Evolutionary conservation across 2,329 filamentous ascomycete species (phyloP).

Genomic region (Monilinia fructicola): DNA sequence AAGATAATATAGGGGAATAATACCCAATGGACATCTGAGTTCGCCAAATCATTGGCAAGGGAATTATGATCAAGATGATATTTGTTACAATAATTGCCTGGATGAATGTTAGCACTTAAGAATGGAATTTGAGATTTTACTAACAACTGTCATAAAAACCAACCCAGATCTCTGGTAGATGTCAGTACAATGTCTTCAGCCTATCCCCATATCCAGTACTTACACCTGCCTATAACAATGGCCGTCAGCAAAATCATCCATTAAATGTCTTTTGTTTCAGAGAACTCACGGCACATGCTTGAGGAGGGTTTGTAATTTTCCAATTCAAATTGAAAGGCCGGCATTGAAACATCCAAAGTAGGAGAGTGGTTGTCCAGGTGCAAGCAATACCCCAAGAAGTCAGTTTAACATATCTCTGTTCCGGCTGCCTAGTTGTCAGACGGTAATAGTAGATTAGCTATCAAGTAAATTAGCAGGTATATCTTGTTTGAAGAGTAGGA

Average conservation of each 20-base stretch:
- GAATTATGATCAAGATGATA: conserved; percentile 30
- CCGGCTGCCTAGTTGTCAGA: conserved; percentile 24
- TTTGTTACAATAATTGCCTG: conserved; percentile 30
- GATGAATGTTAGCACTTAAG: not conserved
- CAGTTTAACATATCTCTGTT: conserved; percentile 20
- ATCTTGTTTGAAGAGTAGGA: not conserved
- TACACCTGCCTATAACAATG: not conserved
- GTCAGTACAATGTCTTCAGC: not conserved
- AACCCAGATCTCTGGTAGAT: not conserved
- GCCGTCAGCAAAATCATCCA: not conserved
- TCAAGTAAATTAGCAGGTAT: not conserved
- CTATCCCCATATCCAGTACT: not conserved
- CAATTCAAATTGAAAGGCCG: conserved; percentile 4
- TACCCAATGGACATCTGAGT: conserved; percentile 24
- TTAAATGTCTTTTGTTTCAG: not conserved
- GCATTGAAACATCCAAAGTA: conserved; percentile 3
- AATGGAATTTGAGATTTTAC: not conserved
- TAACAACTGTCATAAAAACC: conserved; percentile 6
- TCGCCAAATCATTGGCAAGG: conserved; percentile 30
- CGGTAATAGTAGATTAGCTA: conserved; percentile 33
- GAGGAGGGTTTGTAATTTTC: not conserved
- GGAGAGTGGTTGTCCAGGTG: not conserved
- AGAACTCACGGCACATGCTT: conserved; percentile 18
- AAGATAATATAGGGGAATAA: not conserved
- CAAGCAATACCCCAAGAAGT: not conserved